phyloP scores from a whole-genome alignment of 2,329 filamentous ascomycete genomes.

The Exserohilum turcica region DNA sequence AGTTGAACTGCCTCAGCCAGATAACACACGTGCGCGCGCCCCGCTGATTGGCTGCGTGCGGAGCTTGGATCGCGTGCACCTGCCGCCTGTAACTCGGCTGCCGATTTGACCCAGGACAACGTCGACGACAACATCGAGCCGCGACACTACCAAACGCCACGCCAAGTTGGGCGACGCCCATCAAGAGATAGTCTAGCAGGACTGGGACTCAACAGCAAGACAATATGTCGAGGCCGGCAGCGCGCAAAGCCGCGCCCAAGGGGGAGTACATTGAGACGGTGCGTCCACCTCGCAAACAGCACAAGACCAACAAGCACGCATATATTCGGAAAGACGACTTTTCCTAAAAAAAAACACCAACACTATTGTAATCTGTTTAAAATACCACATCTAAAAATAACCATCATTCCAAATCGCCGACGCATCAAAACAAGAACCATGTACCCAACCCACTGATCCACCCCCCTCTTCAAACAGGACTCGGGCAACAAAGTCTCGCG shows the following conservation, averaged over 20 bases:
- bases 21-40: not conserved
- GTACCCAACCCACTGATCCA: not conserved
- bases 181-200: not conserved
- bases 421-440: too few relatives aligned
- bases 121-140: not conserved
- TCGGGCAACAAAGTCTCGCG: constrained; percentile 98
- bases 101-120: not conserved
- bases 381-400: too few relatives aligned
- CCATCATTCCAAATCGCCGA: too few relatives aligned
- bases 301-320: not conserved
- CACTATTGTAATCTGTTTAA: too few relatives aligned
- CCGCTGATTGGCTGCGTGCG: constrained; percentile 5
- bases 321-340: not conserved
- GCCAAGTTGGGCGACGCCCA: not conserved
- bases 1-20: not conserved
- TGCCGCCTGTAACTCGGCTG: not conserved
- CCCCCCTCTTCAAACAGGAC: constrained; percentile 62
- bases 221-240: constrained; percentile 49
- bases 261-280: constrained; percentile 98
- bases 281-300: constrained; percentile 41
- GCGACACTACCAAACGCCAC: not conserved
- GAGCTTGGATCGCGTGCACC: constrained; percentile 8
- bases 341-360: too few relatives aligned
- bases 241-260: constrained; percentile 67
- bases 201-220: too few relatives aligned